phyloP scores from a whole-genome alignment of 2,329 filamentous ascomycete genomes.

The Apiospora pterosperma region DNA sequence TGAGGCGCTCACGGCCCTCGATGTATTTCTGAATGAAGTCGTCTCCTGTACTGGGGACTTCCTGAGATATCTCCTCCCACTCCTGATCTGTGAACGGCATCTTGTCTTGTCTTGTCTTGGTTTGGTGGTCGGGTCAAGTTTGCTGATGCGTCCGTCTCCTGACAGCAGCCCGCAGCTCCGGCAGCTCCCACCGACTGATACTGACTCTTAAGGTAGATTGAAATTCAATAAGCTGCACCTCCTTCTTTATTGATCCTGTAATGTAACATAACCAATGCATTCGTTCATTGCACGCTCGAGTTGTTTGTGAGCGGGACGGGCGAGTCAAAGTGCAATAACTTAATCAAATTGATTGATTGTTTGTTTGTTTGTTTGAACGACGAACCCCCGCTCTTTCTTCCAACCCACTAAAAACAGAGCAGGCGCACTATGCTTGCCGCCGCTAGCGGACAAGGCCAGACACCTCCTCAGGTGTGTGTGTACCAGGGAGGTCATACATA shows the following conservation, averaged over 20 bases:
- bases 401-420: background rate
- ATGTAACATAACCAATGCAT: background rate
- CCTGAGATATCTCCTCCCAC: slow-evolving; percentile 54
- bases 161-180: background rate
- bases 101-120: background rate
- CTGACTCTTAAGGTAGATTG: background rate
- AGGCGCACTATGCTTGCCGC: background rate
- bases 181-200: background rate
- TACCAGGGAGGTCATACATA: no score
- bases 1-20: slow-evolving; percentile 68
- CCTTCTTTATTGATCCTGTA: background rate
- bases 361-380: no score
- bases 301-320: background rate
- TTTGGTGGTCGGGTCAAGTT: background rate
- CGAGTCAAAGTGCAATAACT: background rate
- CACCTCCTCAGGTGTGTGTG: no score
- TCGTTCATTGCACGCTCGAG: background rate
- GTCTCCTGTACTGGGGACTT: slow-evolving; percentile 59
- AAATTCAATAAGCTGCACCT: background rate
- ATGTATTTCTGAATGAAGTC: slow-evolving; percentile 82
- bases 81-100: slow-evolving; percentile 45
- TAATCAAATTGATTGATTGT: background rate
- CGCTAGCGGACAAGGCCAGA: background rate
- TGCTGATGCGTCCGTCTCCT: background rate
- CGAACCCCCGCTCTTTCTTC: background rate